Evolutionary conservation across 805 yeast genomes (phyloP), one percentile per base, ranked within the genome.

Genomic region (Ogataea pignaliae): DNA sequence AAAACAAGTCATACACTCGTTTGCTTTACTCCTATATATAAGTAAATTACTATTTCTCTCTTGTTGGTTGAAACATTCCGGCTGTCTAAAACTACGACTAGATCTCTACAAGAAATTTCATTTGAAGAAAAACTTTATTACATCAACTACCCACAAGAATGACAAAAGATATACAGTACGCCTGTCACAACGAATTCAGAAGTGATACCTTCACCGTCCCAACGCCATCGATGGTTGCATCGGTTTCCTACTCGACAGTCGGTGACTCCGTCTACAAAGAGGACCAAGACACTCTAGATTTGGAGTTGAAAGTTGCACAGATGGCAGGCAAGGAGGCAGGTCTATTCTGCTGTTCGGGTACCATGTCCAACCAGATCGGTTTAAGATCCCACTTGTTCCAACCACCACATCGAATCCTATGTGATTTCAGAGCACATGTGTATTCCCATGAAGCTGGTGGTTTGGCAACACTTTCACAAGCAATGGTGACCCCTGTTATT

Each of bases 191-290:
- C 60, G 83, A 79, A 52, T 72, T 78, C 53, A 71, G 83, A 62
- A 75, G 91, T 56, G 98, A 90, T 63, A 90, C 97, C 1, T 88
- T 88, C 74, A 89, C 97, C 3, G 85, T 86, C 11, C 97, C 97
- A 17, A 79, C 96, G 0, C 68, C 70, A 30, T 70, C 77, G 34
- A 88, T 89, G 91, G 60, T 85, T 15, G 72, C 75, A 44, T 80
- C 88, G 37, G 79, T 78, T 37, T 40, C 70, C 26, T 53, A 60
- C 6, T 76, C 86, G 28, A 67, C 90, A 1, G 72, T 78, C 39
- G 97, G 97, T 36, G 97, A 90, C 59, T 76, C 91, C 10, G 97
- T 90, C n/a, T 88, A 88, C 66, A 73, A 78, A 50, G 97, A 90
- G 61, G 98, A 90, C 61, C 65, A 65, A 16, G 79, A 83, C 51